These are phyloP conservation scores for Claviceps lovelessii DNA, from an alignment of 2,329 filamentous ascomycete species.

Conservation along the genomic window DNA sequence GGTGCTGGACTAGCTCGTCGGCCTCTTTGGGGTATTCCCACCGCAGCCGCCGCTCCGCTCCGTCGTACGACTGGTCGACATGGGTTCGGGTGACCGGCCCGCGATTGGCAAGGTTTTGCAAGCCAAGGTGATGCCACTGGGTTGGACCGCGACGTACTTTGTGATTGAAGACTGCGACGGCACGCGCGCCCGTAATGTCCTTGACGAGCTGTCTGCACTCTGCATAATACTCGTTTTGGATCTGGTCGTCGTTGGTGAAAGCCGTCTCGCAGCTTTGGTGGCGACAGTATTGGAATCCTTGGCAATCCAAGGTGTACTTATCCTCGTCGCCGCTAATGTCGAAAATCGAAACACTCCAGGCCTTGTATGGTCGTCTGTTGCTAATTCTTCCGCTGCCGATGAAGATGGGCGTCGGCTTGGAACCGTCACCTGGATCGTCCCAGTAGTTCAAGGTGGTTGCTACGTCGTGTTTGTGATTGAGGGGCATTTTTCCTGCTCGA, in stretches of 20 bases:
- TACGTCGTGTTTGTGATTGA: constrained; percentile 13
- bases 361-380: constrained; percentile 17
- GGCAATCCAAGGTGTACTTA: constrained; percentile 24
- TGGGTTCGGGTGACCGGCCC: constrained; percentile 25
- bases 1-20: constrained; percentile 19
- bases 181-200: constrained; percentile 39
- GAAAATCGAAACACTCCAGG: constrained; percentile 29
- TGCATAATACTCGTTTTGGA: constrained; percentile 53
- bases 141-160: constrained; percentile 44
- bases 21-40: constrained; percentile 32
- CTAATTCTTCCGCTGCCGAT: constrained; percentile 13
- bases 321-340: constrained; percentile 27
- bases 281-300: constrained; percentile 26
- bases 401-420: constrained; percentile 23
- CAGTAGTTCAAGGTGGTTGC: constrained; percentile 25
- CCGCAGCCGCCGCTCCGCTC: constrained; percentile 17
- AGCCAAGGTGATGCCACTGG: constrained; percentile 51
- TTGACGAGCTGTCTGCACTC: constrained; percentile 56
- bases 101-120: constrained; percentile 44
- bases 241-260: constrained; percentile 39
- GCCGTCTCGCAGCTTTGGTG: constrained; percentile 17
- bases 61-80: constrained; percentile 39
- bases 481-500: not conserved
- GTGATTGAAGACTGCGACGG: constrained; percentile 59
- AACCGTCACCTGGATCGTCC: constrained; percentile 27